These are phyloP conservation scores for Curvularia sp. DNA, from an alignment of 2,329 filamentous ascomycete genomes.

Conservation along the genomic window DNA sequence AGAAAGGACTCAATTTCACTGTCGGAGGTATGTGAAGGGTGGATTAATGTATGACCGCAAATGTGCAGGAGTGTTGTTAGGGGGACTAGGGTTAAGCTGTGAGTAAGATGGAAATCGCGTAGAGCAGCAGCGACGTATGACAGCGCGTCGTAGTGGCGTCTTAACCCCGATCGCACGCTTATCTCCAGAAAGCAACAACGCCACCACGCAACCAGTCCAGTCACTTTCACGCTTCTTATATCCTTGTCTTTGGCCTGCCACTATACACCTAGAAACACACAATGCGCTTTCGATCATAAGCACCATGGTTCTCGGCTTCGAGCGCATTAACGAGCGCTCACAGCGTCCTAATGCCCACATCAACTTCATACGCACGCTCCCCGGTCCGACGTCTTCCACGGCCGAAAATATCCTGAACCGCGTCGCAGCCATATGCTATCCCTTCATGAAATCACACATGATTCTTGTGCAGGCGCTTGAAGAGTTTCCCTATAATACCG, in stretches of 20 bases:
- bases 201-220: constrained; percentile 2
- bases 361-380: constrained; percentile 82
- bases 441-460: constrained; percentile 60
- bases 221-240: constrained; percentile 1
- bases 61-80: too few relatives aligned
- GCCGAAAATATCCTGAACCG: constrained; percentile 48
- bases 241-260: not conserved
- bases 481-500: constrained; percentile 79
- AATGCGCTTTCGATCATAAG: constrained; percentile 1
- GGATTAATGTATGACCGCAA: not conserved
- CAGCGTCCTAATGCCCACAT: constrained; percentile 79
- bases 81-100: too few relatives aligned
- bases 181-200: constrained; percentile 6
- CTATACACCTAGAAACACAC: not conserved
- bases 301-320: constrained; percentile 77
- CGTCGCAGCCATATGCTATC: constrained; percentile 72
- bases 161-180: constrained; percentile 8
- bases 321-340: constrained; percentile 77
- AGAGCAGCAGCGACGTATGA: not conserved
- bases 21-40: too few relatives aligned
- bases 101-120: not conserved
- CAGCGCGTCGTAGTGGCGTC: constrained; percentile 9
- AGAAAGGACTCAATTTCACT: too few relatives aligned
- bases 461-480: constrained; percentile 66
- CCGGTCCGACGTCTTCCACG: constrained; percentile 58